Evolutionary conservation across 345 rosid genomes (phyloP).

Genomic region (Chamaenerion angustifolium): DNA sequence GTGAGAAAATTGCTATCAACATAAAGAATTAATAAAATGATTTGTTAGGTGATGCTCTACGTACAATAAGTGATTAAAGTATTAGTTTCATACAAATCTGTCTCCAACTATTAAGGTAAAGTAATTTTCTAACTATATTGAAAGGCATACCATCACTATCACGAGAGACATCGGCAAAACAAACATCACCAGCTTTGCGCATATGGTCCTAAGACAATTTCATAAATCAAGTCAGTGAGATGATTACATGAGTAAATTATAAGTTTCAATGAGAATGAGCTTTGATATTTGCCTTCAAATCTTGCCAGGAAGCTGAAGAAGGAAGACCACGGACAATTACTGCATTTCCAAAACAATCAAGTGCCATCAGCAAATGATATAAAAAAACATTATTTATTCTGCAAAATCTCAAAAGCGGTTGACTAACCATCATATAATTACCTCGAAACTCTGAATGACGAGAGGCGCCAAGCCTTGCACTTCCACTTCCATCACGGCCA

Average conservation of each 20-base stretch:
- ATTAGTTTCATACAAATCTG: too few relatives aligned
- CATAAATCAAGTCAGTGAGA: slow-evolving; percentile 3
- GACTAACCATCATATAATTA: slow-evolving; percentile 3
- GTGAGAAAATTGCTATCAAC: too few relatives aligned
- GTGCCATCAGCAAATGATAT: neutral
- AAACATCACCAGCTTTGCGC: slow-evolving; percentile 95
- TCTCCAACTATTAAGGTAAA: too few relatives aligned
- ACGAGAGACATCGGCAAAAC: slow-evolving; percentile 86
- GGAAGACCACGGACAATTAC: slow-evolving; percentile 80
- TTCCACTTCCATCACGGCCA: too few relatives aligned
- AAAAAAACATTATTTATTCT: too few relatives aligned
- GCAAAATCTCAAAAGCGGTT: too few relatives aligned
- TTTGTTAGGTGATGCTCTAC: too few relatives aligned
- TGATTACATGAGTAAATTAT: neutral
- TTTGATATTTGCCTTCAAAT: slow-evolving; percentile 51
- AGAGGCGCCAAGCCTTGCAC: slow-evolving; percentile 40
- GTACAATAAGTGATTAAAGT: too few relatives aligned
- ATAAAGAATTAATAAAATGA: too few relatives aligned
- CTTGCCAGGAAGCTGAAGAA: slow-evolving; percentile 98
- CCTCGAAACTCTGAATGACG: slow-evolving; percentile 94
- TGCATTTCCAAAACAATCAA: slow-evolving; percentile 16
- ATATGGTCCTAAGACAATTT: slow-evolving; percentile 65
- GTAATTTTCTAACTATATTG: too few relatives aligned
- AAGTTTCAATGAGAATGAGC: neutral
- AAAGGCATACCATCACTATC: slow-evolving; percentile 59